Evolutionary conservation across 805 yeast genomes (phyloP).

Genomic region (Zygoascus tannicola): DNA sequence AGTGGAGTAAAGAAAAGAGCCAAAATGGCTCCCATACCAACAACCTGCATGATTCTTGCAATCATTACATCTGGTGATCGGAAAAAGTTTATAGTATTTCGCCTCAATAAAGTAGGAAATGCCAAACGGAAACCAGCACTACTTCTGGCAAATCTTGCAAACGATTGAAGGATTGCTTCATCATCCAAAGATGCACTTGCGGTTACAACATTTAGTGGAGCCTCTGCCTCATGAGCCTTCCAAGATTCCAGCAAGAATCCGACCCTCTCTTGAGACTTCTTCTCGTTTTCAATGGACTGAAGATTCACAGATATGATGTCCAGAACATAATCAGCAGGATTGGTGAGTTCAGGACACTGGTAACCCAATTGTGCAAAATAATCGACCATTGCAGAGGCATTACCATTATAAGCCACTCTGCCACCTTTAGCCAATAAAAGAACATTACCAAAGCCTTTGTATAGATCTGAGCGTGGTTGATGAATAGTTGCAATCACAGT

Average conservation of each 20-base stretch:
- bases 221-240: slow-evolving; percentile 18
- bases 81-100: slow-evolving; percentile 37
- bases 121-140: slow-evolving; percentile 29
- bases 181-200: neutral
- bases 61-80: slow-evolving; percentile 50
- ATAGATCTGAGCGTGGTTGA: slow-evolving; percentile 67
- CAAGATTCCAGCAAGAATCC: slow-evolving; percentile 32
- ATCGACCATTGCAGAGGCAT: slow-evolving; percentile 34
- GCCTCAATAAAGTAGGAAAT: slow-evolving; percentile 28
- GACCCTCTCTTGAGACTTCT: slow-evolving; percentile 34
- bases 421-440: slow-evolving; percentile 68
- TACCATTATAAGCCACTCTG: slow-evolving; percentile 57
- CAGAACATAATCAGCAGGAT: slow-evolving; percentile 65
- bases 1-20: slow-evolving; percentile 62
- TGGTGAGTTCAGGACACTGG: slow-evolving; percentile 50
- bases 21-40: slow-evolving; percentile 53
- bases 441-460: slow-evolving; percentile 59
- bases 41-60: slow-evolving; percentile 56
- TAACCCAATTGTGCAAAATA: slow-evolving; percentile 45
- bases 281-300: slow-evolving; percentile 37
- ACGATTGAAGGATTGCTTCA: neutral
- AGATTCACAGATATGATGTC: slow-evolving; percentile 57
- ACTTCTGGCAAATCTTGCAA: neutral
- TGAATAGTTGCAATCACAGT: slow-evolving; percentile 74
- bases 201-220: neutral